Evolutionary conservation across 352 stramenopile species (phyloP), one percentile per base, ranked within the genome.

Genomic region (Globisporangium nodosum): DNA sequence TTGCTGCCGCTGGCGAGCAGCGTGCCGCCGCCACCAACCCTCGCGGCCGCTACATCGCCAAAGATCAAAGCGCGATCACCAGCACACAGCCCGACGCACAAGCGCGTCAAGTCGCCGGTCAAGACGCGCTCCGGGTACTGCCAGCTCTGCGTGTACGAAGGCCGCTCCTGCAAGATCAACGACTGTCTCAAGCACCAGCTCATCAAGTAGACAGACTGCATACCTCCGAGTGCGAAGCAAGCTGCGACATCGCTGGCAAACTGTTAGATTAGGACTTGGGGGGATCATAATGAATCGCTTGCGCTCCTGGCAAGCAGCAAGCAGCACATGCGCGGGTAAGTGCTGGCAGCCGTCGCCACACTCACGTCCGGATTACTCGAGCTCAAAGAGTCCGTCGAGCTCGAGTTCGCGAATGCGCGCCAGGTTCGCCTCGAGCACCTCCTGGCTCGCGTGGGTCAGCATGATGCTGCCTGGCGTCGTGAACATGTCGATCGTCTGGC

Each of bases 391-490:
- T 11, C 81, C 84, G 27, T 80, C 70, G 50, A 88, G 31, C 46
- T 94, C 85, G 7, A 96, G 72, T 53, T 95, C 85, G 31, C 97
- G 87, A 60, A 98, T 96, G 57, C 90, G 79, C 45, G 84, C 60
- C 64, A 98, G 88, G 66, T 97, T 97, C 7, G 63, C 62, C 54
- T 92, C 70, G 5, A 99, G 88, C 58, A 91, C 66, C 35, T 85
- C 66, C 50, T 79, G 64, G 60, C 97, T 86, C 60, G 90, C 78
- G 74, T 98, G 87, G 7, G 96, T 86, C 13, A 99, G 74, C 69
- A 98, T 94, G 56, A 97, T 94, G 78, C 93, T 97, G 43, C 96
- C 96, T 6, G 88, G 89, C 51, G 96, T 97, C 55, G 88, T 97
- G 69, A 95, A 94, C 81, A 98, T 98, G 60, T 98, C 92, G 49